Evolutionary conservation across 2,329 filamentous ascomycete species (phyloP), one percentile per base, ranked within the genome.

Genomic region (Cadophora luteo-olivacea): DNA sequence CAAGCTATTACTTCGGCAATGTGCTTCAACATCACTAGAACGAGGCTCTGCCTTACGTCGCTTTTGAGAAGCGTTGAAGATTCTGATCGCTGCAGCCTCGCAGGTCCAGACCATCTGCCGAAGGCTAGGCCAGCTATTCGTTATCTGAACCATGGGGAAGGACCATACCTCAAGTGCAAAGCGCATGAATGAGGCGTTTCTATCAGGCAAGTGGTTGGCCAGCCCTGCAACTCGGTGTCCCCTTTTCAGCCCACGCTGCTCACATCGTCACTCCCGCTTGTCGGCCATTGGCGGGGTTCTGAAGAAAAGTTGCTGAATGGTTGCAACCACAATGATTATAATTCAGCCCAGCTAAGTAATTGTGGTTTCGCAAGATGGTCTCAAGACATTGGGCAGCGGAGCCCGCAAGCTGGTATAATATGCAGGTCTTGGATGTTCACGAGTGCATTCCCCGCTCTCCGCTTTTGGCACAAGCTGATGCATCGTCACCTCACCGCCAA

Each of bases 171-270:
- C 19, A 49, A 55, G 2, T 16, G 51, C 51, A 32, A 16, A 19
- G 14, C 41, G 41, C 41, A 45, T 45, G 12, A 55, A 55, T 32
- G 25, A 55, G 51, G 51, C 51, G 51, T n/a, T 22, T 4, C 3
- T 55, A 32, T 8, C 6, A 32, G 51, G 51, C 24, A 55, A 55
- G 51, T 55, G 51, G 51, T 55, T 55, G 51, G 51, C 19, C 51
- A 24, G 22, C 19, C 24, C 14, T 55, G 29, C 51, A 55, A 29
- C 51, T 55, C 51, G 51, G 51, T 55, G 51, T 55, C 24, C 51
- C 51, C 16, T 55, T 55, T 55, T 32, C 24, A 32, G 24, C 24
- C 12, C 4, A 19, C 29, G 4, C 32, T 11, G 2, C 3, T 45
- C 29, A 14, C 7, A 7, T 55, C 24, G 51, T 55, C 29, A 32